Base-by-base conservation (phyloP, 805 yeast species). In the Yamadazyma sp. region DNA sequence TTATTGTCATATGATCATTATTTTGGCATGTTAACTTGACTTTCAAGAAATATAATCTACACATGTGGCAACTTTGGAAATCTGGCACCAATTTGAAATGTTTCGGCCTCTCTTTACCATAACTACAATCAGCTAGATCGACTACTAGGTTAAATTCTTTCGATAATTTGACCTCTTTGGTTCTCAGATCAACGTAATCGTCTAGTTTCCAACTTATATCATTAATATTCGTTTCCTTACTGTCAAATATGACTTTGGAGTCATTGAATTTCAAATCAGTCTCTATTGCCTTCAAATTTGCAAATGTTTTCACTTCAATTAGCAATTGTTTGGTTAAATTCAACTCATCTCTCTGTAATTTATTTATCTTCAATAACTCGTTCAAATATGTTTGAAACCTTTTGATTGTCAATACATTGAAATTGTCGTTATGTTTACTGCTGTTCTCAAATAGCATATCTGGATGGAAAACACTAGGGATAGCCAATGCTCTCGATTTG, bases 1-100 rank as follows among this genome's bases (percentile, higher is more conserved):
- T 50, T 15, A 59, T 19, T 6, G 49, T 23, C 4, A 55, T 28
- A 31, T 47, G 52, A 16, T 56, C 62, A 8, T 50, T 51, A 27
- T 50, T 54, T 2, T 53, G 47, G 19, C 47, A 43, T 31, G 49
- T 52, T 24, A 59, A 30, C 15, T 42, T 42, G 10, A 60, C 36
- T 25, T 49, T 48, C 11, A 62, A 37, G 40, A 61, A 62, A 39
- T 65, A 65, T 23, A 63, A 28, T 23, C 71, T 45, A 3, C 65
- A 58, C 30, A 60, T 22, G 27, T 50, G 47, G 38, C 71, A 65
- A 11, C 45, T 44, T 43, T 65, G 71, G 46, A 65, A 65, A 29
- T 59, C 65, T 3, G 71, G 71, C 12, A 63, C 53, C 21, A 65
- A 43, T 35, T 59, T 53, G 33, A 60, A 62, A 10, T 61, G 55